Conservation (phyloP, 345 rosid species). For the Kandelia obovata region DNA sequence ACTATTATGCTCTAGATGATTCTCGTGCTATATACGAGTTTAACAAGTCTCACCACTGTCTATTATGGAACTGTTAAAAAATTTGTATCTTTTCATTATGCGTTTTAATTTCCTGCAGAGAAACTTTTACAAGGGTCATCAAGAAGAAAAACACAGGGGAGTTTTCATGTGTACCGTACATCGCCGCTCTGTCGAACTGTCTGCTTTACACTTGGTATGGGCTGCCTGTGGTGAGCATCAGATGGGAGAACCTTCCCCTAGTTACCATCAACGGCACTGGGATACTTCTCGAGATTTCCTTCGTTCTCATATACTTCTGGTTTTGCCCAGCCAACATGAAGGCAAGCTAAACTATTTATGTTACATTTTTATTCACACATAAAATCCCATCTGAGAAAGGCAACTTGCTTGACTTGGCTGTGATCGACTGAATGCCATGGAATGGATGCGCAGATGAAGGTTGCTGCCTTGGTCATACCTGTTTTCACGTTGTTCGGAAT, state of each 20-base stretch:
- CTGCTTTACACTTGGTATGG: conserved; percentile 84
- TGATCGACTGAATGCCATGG: no score
- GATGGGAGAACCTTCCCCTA: conserved; percentile 75
- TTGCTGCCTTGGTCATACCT: conserved; percentile 31
- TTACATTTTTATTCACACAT: background rate
- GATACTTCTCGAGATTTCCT: conserved; percentile 58
- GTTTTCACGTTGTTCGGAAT: conserved; percentile 34
- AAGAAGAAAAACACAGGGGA: conserved; percentile 69
- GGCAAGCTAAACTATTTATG: conserved; percentile 35
- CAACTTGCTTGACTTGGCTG: no score
- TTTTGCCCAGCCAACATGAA: conserved; percentile 50
- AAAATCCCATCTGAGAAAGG: no score
- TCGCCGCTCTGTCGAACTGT: conserved; percentile 58
- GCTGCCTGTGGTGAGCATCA: conserved; percentile 68
- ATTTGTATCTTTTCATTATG: background rate
- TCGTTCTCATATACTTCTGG: conserved; percentile 53
- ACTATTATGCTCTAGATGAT: background rate
- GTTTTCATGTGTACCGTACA: conserved; percentile 81
- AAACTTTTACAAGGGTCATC: conserved; percentile 64
- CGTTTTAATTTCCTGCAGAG: conserved; percentile 34
- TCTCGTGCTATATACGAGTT: background rate
- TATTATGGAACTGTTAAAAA: background rate
- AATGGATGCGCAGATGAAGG: conserved; percentile 48
- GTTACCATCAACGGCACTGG: conserved; percentile 77
- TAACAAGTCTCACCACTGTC: background rate